Conservation (phyloP, 805 yeast genomes). For the Lipomyces oligophaga region DNA sequence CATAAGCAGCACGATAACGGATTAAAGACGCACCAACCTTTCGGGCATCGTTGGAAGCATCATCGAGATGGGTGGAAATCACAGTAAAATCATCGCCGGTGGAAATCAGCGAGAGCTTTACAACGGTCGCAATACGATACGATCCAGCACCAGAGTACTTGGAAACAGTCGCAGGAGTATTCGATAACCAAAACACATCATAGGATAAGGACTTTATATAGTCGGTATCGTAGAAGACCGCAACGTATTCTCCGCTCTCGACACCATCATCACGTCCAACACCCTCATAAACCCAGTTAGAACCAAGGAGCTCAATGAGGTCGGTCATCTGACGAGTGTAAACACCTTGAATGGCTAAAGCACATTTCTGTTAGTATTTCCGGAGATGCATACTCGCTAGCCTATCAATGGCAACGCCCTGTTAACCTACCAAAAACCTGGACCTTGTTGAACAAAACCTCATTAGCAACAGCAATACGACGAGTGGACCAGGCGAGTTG, state of each 20-base stretch:
- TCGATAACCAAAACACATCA: conserved; percentile 13
- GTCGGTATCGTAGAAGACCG: conserved; percentile 3
- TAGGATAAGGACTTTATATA: neutral
- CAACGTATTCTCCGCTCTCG: conserved; percentile 5
- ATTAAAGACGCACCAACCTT: conserved; percentile 8
- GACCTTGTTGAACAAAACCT: conserved; percentile 2
- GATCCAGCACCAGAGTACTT: conserved; percentile 16
- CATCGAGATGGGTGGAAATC: conserved; percentile 14
- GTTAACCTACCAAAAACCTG: conserved; percentile 2
- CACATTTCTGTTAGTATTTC: neutral
- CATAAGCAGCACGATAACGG: conserved; percentile 11
- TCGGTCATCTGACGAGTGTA: conserved; percentile 2
- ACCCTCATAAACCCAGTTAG: conserved; percentile 5
- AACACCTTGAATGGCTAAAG: conserved; percentile 5
- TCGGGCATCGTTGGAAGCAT: conserved; percentile 7
- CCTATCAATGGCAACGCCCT: no score
- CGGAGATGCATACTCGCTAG: no score
- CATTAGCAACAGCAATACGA: conserved; percentile 8
- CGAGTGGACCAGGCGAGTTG: conserved; percentile 15
- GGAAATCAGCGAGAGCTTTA: neutral
- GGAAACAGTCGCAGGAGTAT: conserved; percentile 4
- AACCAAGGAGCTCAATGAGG: conserved; percentile 1
- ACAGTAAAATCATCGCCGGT: neutral
- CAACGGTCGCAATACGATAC: conserved; percentile 6
- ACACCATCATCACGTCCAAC: conserved; percentile 10